Base-by-base conservation (phyloP, 768 basidiomycete species). In the Boletus vinaceobasis region DNA sequence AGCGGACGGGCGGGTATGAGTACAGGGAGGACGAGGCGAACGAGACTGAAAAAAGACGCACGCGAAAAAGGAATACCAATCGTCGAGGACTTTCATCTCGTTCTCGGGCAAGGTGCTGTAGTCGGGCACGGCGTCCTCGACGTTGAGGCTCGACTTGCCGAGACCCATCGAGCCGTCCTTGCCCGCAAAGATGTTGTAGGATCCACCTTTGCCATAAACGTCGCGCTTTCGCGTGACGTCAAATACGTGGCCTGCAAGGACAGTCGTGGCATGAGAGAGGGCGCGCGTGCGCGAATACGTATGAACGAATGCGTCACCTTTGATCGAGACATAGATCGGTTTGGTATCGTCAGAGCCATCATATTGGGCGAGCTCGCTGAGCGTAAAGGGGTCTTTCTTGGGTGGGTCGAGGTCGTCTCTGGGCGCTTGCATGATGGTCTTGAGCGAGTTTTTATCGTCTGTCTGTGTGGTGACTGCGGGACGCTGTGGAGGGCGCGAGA, bases 301-400 rank as follows among this genome's bases (percentile, higher is more conserved):
- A 86, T 43, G 19, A 47, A 23, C 86, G 76, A 4, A 23, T 15
- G 59, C 61, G 66, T 40, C 54, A 86, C 91, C 92, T 79, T 97
- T 98, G 75, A 98, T 95, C 31, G 93, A 87, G 40, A 98, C 88
- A 61, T 88, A 93, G 57, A 98, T 90, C 1, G 92, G 90, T 61
- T 82, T 83, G 38, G 71, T 64, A 0, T 77, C 67, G 58, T 85
- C 81, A 0, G 76, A 74, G 17, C 95, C 95, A 70, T 94, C 84
- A 68, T 77, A 93, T 62, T 77, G 58, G 37, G 78, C 84, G 55
- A 98, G 77, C 59, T 89, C 71, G 57, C 80, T 79, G 15, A 77
- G 76, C 0, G 90, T 87, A 74, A 83, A 90, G 0, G 89, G 87
- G 67, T 92, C 87, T 59, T 87, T 75, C 70, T 90, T 89, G 19